Percentiles rank a stretch among this genome's conserved stretches.
These are phyloP conservation scores for Helicocarpus griseus DNA, from an alignment of 2,329 filamentous ascomycete genomes.

Conservation along the genomic window DNA sequence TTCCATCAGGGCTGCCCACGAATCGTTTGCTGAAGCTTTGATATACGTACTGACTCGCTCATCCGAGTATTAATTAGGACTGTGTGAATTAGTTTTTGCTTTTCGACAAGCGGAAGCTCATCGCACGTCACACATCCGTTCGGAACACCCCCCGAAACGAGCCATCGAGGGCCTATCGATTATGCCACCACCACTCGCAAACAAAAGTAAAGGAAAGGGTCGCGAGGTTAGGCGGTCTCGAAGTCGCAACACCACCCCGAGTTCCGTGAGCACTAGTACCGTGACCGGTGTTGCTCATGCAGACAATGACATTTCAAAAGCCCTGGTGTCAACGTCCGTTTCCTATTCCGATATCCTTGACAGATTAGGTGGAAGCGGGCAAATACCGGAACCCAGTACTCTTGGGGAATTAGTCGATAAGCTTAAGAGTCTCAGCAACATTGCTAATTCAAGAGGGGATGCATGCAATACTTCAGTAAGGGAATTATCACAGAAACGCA, in stretches of 20 bases:
- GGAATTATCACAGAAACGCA: constrained; percentile 48
- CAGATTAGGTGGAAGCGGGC: constrained; percentile 39
- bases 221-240: constrained; percentile 45
- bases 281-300: constrained; percentile 41
- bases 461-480: constrained; percentile 51
- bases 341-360: constrained; percentile 52
- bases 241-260: constrained; percentile 55
- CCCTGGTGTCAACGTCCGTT: constrained; percentile 38
- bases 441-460: constrained; percentile 48
- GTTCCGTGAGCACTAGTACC: constrained; percentile 42
- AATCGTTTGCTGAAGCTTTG: background rate
- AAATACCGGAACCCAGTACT: constrained; percentile 39
- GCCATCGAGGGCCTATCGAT: background rate
- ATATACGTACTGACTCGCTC: background rate
- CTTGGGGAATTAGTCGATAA: constrained; percentile 43
- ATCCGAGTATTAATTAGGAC: no score
- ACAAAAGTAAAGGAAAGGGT: constrained; percentile 44
- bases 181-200: constrained; percentile 34
- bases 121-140: background rate
- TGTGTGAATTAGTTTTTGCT: background rate
- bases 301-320: constrained; percentile 41
- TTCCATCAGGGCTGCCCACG: background rate
- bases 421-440: constrained; percentile 47
- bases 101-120: no score
- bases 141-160: background rate